phyloP scores from a whole-genome alignment of 75 land plant species.

The Picea glauca region DNA sequence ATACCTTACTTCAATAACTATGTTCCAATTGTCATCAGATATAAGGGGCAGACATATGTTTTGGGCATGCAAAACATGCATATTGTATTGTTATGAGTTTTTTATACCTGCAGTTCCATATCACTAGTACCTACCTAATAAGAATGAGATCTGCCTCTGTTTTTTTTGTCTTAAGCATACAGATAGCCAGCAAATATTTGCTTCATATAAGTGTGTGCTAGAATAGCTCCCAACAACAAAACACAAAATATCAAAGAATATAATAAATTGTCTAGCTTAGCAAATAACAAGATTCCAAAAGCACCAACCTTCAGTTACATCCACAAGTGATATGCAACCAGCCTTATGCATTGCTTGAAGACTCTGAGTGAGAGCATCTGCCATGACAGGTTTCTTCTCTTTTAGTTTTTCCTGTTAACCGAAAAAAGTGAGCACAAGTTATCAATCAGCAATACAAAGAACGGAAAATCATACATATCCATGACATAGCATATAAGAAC shows the following conservation, averaged over 20 bases:
- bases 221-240: background rate
- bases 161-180: background rate
- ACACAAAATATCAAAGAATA: background rate
- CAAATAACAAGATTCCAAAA: background rate
- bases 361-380: conserved; percentile 77
- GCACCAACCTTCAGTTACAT: conserved; percentile 79
- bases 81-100: too few relatives aligned
- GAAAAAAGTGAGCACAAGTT: background rate
- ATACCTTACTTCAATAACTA: too few relatives aligned
- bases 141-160: background rate
- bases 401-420: conserved; percentile 83
- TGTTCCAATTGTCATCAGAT: too few relatives aligned
- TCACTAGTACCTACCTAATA: background rate
- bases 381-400: conserved; percentile 86
- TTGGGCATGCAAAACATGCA: too few relatives aligned
- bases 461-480: background rate
- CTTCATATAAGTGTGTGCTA: background rate
- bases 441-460: background rate
- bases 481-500: background rate
- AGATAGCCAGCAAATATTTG: too few relatives aligned
- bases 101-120: too few relatives aligned
- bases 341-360: conserved; percentile 81
- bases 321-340: conserved; percentile 77
- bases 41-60: too few relatives aligned
- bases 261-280: background rate